Base-by-base conservation (phyloP, 148 eudicot genomes). In the Pouteria glomerata region DNA sequence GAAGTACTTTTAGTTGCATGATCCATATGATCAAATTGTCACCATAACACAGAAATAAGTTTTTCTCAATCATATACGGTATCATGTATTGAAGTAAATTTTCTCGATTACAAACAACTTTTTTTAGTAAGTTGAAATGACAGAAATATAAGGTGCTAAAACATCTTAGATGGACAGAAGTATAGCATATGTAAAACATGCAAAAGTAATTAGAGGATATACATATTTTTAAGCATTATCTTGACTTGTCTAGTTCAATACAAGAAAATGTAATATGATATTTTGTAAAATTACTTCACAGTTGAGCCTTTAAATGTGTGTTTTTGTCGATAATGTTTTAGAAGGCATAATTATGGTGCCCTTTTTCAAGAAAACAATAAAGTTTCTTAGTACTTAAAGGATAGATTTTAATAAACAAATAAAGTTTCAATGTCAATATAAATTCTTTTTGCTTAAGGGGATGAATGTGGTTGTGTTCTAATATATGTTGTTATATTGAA, bases 391-490 rank as follows among this genome's bases (percentile, higher is more conserved):
- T n/a, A n/a, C n/a, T n/a, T 11, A 1, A 8, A 48, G 53, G 3
- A 48, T 39, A 39, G 5, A 4, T 39, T 39, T 39, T 4, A 39
- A 39, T 39, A 4, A 39, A 39, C 7, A 10, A 5, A 0, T 39
- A 5, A 39, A 4, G 44, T 39, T 39, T 39, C 44, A 39, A 39
- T 39, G 44, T 39, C 10, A 39, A 39, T 39, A 39, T 39, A 39
- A 39, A 10, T 39, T 39, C n/a, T n/a, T n/a, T n/a, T n/a, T n/a
- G n/a, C n/a, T n/a, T n/a, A n/a, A 24, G 34, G 4, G 37, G 16
- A 30, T 53, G 19, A 59, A 42, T 66, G 57, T 66, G 42, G 48
- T 52, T 45, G 7, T 64, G 70, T 47, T 58, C 48, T 47, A 48
- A 45, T 37, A 41, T 55, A 0, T 57, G n/a, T 61, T 66, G 21